These are phyloP conservation scores for Tolypocladium nubicola DNA, from an alignment of 2,329 filamentous ascomycete species.

Conservation along the genomic window DNA sequence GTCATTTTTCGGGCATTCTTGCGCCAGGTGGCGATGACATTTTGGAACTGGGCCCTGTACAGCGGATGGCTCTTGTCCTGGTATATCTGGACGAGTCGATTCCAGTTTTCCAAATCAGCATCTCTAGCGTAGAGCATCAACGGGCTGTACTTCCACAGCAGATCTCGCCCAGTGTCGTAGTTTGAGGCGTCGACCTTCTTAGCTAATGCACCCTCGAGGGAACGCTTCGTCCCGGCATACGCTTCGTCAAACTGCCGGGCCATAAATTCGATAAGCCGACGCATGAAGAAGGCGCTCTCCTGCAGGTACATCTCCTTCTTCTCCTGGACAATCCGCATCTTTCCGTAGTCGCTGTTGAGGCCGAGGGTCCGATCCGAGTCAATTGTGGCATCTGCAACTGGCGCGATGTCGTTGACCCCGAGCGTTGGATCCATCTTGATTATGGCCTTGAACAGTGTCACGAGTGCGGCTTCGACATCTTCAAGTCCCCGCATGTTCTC, in stretches of 20 bases:
- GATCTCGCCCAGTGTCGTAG: constrained; percentile 59
- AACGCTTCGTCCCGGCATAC: constrained; percentile 57
- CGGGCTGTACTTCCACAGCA: constrained; percentile 81
- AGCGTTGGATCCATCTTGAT: constrained; percentile 82
- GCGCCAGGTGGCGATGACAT: constrained; percentile 70
- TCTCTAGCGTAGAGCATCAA: constrained; percentile 83
- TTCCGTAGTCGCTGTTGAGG: constrained; percentile 65
- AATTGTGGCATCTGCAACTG: constrained; percentile 36
- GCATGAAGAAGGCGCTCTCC: constrained; percentile 67
- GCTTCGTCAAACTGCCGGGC: constrained; percentile 68
- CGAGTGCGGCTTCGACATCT: constrained; percentile 66
- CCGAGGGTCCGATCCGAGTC: constrained; percentile 31
- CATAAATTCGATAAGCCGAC: constrained; percentile 73
- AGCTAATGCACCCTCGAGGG: constrained; percentile 47
- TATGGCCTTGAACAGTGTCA: constrained; percentile 85
- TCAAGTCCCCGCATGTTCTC: constrained; percentile 61
- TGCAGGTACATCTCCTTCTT: constrained; percentile 83
- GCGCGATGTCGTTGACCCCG: constrained; percentile 38
- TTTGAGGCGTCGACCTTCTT: constrained; percentile 61
- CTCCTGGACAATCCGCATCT: constrained; percentile 89
- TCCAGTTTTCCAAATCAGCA: constrained; percentile 73
- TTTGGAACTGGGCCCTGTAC: constrained; percentile 74
- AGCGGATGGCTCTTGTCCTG: constrained; percentile 64
- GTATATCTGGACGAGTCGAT: constrained; percentile 68
- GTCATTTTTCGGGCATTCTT: constrained; percentile 63